Percentiles rank a stretch among this genome's conserved stretches.
phyloP scores from a whole-genome alignment of 2,329 filamentous ascomycete genomes.

The Tothia fuscella region DNA sequence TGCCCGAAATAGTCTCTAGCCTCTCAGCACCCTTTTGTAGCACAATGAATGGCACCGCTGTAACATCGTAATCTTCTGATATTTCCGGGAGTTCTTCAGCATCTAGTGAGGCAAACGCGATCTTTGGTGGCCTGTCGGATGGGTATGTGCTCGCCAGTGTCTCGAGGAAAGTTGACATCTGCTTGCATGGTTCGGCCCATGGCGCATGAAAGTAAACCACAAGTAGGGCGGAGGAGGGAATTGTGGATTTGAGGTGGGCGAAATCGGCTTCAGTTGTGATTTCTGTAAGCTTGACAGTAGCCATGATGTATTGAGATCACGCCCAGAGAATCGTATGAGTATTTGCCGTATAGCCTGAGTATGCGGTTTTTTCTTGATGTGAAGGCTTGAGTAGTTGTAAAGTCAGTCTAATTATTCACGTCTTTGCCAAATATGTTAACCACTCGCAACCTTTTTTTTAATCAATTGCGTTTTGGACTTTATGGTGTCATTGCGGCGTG shows the following conservation, averaged over 20 bases:
- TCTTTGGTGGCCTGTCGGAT: conserved; percentile 49
- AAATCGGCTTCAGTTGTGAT: conserved; percentile 65
- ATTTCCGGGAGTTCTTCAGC: conserved; percentile 90
- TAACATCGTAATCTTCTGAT: conserved; percentile 85
- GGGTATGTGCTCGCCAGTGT: conserved; percentile 82
- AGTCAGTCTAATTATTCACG: no score
- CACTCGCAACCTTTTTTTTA: no score
- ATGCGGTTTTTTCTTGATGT: no score
- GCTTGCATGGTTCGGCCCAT: conserved; percentile 91
- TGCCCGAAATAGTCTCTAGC: conserved; percentile 78
- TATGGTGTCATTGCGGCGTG: no score
- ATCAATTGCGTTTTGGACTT: no score
- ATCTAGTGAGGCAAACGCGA: conserved; percentile 82
- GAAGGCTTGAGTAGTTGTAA: no score
- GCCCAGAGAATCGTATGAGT: no score
- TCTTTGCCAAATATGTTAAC: no score
- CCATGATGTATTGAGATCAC: no score
- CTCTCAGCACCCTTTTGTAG: conserved; percentile 64
- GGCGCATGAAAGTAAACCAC: conserved; percentile 92
- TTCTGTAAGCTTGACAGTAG: conserved; percentile 50
- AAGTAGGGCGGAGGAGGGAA: conserved; percentile 59
- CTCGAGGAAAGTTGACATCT: conserved; percentile 79
- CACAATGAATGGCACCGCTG: conserved; percentile 85
- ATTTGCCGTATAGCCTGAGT: no score
- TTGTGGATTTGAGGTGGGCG: conserved; percentile 51